These are phyloP conservation scores for Aristolochia fimbriata DNA, from an alignment of 164 flowering plant genomes.

Conservation along the genomic window DNA sequence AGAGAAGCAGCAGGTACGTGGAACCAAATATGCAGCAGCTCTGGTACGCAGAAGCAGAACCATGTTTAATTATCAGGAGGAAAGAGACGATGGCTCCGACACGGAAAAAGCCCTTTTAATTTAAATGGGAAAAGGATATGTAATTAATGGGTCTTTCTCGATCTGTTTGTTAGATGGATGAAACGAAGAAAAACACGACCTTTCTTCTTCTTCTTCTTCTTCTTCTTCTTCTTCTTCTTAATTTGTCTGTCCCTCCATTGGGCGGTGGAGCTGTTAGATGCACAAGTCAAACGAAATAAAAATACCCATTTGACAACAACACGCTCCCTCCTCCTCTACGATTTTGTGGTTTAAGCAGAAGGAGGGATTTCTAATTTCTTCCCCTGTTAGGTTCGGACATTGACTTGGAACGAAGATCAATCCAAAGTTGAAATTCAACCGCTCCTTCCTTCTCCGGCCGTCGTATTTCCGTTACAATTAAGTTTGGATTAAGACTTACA, in stretches of 20 bases:
- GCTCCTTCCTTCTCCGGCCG: not conserved
- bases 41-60: not conserved
- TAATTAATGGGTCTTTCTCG: not conserved
- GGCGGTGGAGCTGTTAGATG: slow-evolving; percentile 17
- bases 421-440: not conserved
- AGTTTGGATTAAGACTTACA: too few species aligned
- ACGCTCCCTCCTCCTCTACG: slow-evolving; percentile 2
- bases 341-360: slow-evolving; percentile 3
- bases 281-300: slow-evolving; percentile 17
- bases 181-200: too few species aligned
- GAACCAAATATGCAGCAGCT: not conserved
- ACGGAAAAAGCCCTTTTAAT: not conserved
- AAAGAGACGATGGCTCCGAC: not conserved
- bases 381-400: slow-evolving; percentile 22
- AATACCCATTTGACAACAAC: not conserved
- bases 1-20: too few species aligned
- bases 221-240: not conserved
- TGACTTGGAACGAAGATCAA: slow-evolving; percentile 14
- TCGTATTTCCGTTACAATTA: too few species aligned
- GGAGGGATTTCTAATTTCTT: slow-evolving; percentile 8
- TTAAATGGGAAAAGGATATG: not conserved
- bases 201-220: too few species aligned
- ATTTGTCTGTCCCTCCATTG: not conserved
- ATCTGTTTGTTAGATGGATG: not conserved
- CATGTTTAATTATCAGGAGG: slow-evolving; percentile 5